A percentile compares a stretch with the other conserved stretches of the same genome.
phyloP scores from a whole-genome alignment of 2,329 filamentous ascomycete species.

The Exophiala sideris region DNA sequence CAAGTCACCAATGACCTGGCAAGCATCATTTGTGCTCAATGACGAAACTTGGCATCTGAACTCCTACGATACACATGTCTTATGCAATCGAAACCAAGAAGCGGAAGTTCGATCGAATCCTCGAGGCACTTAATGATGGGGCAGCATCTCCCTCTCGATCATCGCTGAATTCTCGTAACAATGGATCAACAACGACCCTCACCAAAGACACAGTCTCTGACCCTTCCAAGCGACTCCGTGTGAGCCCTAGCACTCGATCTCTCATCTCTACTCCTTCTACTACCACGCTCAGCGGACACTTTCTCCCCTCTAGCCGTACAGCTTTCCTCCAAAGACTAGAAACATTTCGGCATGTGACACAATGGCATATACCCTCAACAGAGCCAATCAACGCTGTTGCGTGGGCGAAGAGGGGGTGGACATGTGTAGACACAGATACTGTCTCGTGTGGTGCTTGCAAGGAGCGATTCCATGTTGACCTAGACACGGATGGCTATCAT shows the following conservation, averaged over 20 bases:
- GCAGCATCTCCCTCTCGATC: constrained; percentile 15
- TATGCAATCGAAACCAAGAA: constrained; percentile 47
- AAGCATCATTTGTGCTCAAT: background rate
- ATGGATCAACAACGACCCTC: constrained; percentile 13
- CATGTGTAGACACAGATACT: constrained; percentile 76
- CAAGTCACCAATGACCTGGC: background rate
- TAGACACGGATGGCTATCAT: constrained; percentile 51
- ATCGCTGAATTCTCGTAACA: constrained; percentile 21
- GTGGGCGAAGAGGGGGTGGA: constrained; percentile 93
- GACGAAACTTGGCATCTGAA: background rate
- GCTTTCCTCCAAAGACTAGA: constrained; percentile 77
- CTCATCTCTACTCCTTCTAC: constrained; percentile 33
- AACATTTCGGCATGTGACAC: constrained; percentile 85
- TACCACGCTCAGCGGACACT: constrained; percentile 56
- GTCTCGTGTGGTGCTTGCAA: constrained; percentile 83
- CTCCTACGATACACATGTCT: constrained; percentile 17
- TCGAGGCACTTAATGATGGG: constrained; percentile 38
- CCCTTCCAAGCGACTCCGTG: constrained; percentile 25
- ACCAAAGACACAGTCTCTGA: constrained; percentile 20
- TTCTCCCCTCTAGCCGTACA: constrained; percentile 79
- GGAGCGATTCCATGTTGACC: constrained; percentile 76
- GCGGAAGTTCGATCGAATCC: constrained; percentile 46
- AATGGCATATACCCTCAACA: constrained; percentile 85
- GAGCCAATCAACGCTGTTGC: constrained; percentile 80
- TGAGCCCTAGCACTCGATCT: constrained; percentile 20